Evolutionary conservation across 805 yeast species (phyloP), one percentile per base, ranked within the genome.

Genomic region (Middelhovenomyces tepae): DNA sequence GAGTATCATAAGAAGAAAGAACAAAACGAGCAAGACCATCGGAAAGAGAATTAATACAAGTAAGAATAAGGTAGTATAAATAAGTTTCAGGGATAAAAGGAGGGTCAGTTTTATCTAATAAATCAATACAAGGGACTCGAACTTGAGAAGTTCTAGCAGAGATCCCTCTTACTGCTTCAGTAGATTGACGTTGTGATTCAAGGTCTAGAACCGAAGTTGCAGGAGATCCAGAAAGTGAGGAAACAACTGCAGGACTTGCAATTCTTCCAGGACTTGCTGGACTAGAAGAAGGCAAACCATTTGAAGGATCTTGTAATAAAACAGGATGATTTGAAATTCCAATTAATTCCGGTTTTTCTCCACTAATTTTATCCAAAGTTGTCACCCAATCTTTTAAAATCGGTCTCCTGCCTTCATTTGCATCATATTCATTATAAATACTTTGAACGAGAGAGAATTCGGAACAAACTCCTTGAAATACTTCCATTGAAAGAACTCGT

Each of bases 71-170:
- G 50, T 64, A 71, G 31, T 72, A 60, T 1, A 73, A 54, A 38
- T 91, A 87, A 0, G 78, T 68, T 4, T 62, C 62, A 2, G 91
- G 82, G 2, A 67, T 59, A 1, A 62, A 48, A 0, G 95, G 95
- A 0, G 95, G 77, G 17, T 82, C 93, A 0, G 61, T 45, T 47
- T 86, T 86, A 50, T 89, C 97, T 16, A 91, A 64, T 34, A 78
- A 70, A 36, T 89, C 95, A 19, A 87, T 62, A 36, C 75, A 68
- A 9, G 75, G 59, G 0, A 77, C 63, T 43, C 74, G 71, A 29
- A 69, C 55, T 2, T 62, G 49, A 0, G 82, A 69, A 7, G 52
- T 36, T 36, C 30, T 35, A 26, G 21, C 19, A 20, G 41, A 37
- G 7, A 28, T 31, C 9, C 45, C 49, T 15, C n/a, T n/a, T n/a